A percentile compares a stretch with the other conserved stretches of the same genome.
phyloP scores from a whole-genome alignment of 805 yeast genomes.

The Lachancea lanzarotensis region DNA sequence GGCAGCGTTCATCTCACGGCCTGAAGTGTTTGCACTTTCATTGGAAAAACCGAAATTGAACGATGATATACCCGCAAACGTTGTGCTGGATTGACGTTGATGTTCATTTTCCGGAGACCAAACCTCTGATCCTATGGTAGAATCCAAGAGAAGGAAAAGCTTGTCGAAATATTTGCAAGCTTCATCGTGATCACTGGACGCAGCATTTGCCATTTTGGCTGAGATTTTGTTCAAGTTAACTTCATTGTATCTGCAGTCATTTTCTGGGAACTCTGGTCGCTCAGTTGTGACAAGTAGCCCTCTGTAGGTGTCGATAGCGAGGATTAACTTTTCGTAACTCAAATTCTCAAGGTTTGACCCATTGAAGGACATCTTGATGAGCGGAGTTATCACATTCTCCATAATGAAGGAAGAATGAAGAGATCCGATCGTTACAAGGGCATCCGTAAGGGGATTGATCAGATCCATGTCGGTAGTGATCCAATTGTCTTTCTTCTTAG shows the following conservation, averaged over 20 bases:
- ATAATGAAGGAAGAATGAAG: slow-evolving; percentile 72
- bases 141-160: slow-evolving; percentile 54
- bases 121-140: slow-evolving; percentile 45
- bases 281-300: slow-evolving; percentile 62
- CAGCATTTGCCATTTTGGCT: slow-evolving; percentile 26
- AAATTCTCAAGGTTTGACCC: slow-evolving; percentile 54
- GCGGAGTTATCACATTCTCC: slow-evolving; percentile 69
- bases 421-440: slow-evolving; percentile 71
- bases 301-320: slow-evolving; percentile 66
- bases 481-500: slow-evolving; percentile 71
- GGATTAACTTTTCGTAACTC: slow-evolving; percentile 61
- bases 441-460: slow-evolving; percentile 60
- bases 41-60: slow-evolving; percentile 37
- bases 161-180: slow-evolving; percentile 52
- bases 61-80: slow-evolving; percentile 33
- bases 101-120: slow-evolving; percentile 34
- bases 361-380: slow-evolving; percentile 56
- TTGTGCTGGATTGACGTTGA: slow-evolving; percentile 31
- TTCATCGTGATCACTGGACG: slow-evolving; percentile 55
- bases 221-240: slow-evolving; percentile 31
- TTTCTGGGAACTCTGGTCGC: slow-evolving; percentile 69
- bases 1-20: slow-evolving; percentile 40
- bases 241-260: slow-evolving; percentile 29
- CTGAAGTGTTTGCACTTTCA: slow-evolving; percentile 29
- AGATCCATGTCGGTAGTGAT: slow-evolving; percentile 53